phyloP scores from a whole-genome alignment of 2,329 filamentous ascomycete species.

The Thielaviopsis ethacetica region DNA sequence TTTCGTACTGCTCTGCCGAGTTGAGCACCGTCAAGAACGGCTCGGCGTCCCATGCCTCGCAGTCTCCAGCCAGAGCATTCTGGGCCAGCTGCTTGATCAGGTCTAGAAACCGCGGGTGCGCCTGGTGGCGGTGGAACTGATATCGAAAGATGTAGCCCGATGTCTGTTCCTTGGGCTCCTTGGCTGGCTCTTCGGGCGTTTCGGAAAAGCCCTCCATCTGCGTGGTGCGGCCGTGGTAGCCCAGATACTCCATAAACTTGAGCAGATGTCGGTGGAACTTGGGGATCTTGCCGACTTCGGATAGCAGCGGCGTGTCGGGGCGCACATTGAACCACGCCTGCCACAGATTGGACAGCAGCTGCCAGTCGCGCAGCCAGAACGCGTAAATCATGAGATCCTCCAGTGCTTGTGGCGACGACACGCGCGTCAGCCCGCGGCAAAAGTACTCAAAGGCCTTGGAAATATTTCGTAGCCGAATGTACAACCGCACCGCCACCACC shows the following conservation, averaged over 20 bases:
- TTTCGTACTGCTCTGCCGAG: neutral
- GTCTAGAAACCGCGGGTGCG: constrained; percentile 7
- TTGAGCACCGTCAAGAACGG: constrained; percentile 2
- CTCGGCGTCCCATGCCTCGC: constrained; percentile 1
- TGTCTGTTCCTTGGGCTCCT: neutral
- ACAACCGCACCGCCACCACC: constrained; percentile 9
- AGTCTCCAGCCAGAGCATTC: neutral
- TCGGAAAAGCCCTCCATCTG: constrained; percentile 1
- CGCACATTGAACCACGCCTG: constrained; percentile 8
- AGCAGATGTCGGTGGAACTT: constrained; percentile 4
- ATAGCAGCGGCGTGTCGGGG: constrained; percentile 2
- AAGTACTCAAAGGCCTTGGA: constrained; percentile 10
- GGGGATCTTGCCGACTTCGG: constrained; percentile 7
- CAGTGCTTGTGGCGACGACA: constrained; percentile 8
- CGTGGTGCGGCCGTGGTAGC: neutral
- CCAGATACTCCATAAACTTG: constrained; percentile 1
- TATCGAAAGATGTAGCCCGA: constrained; percentile 8
- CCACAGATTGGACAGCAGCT: constrained; percentile 7
- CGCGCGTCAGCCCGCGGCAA: constrained; percentile 2
- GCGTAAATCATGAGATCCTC: constrained; percentile 10
- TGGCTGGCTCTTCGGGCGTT: neutral
- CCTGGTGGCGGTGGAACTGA: constrained; percentile 3
- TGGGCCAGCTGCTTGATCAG: constrained; percentile 3
- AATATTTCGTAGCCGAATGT: constrained; percentile 10
- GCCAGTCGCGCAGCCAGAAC: constrained; percentile 10